Evolutionary conservation across 208 protist genomes (phyloP), one percentile per base, ranked within the genome.

Genomic region (Trichomonas vaginalis): DNA sequence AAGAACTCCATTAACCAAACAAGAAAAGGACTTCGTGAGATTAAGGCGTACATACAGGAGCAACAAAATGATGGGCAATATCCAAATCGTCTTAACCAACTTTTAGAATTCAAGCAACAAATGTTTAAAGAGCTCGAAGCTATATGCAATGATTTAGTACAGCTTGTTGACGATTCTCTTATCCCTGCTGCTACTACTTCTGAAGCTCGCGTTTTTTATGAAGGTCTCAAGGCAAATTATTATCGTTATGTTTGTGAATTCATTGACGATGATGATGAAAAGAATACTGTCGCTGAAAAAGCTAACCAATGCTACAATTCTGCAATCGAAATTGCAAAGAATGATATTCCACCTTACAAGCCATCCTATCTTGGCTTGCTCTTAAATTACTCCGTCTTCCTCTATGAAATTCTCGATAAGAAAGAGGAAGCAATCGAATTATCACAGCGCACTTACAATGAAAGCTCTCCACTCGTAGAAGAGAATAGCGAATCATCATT

Each of bases 1-100:
- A 99, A 99, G 97, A 99, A 99, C 97, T 98, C 99, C 86, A 99
- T 99, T 97, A 99, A 99, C 95, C 97, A 98, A 40, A 98, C 98
- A 90, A 98, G 99, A 96, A 98, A 99, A 32, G 99, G 98, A 95
- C 99, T 99, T 98, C 97, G 99, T 96, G 99, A 48, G 1, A 46
- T 96, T 23, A 96, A 98, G 14, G 96, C 2, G 12, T 42, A 86
- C 23, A 10, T 96, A 46, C 42, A 95, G 3, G 21, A 90, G 8
- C 27, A 99, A 96, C 98, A 98, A 97, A 97, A 96, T 95, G 98
- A 98, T 96, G 98, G 98, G 87, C 98, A 97, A n/a, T n/a, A n/a
- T 96, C 86, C 95, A 47, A 49, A 92, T 35, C 95, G 97, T 62
- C 51, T 97, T 35, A 70, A 96, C 61, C 0, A 39, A 56, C 39